phyloP scores from a whole-genome alignment of 495 filamentous ascomycete species.

The Penicillium antarcticum region DNA sequence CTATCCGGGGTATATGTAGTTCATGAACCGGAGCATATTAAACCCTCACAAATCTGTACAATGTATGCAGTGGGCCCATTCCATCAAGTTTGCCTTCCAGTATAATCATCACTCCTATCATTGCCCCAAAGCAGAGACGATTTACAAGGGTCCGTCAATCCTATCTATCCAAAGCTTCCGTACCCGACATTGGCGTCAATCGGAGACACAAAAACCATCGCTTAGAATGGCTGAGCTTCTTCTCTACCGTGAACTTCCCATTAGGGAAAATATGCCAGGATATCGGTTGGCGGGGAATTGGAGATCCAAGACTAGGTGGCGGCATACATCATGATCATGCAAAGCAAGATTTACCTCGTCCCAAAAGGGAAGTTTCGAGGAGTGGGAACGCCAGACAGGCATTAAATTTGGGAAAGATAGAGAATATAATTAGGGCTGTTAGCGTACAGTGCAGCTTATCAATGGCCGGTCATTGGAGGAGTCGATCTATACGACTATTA shows the following conservation, averaged over 20 bases:
- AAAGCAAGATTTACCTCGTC: neutral
- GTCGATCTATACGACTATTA: constrained; percentile 4
- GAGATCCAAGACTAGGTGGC: neutral
- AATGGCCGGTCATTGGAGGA: constrained; percentile 5
- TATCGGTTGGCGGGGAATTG: neutral
- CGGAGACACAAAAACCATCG: no score
- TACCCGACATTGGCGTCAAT: no score
- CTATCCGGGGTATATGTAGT: neutral
- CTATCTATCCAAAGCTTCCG: neutral
- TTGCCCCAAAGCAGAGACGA: constrained; percentile 2
- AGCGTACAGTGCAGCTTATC: constrained; percentile 4
- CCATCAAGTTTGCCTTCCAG: neutral
- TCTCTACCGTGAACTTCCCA: constrained; percentile 12
- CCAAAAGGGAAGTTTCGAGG: constrained; percentile 29
- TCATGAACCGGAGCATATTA: neutral
- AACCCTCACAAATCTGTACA: neutral
- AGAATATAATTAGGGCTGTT: neutral
- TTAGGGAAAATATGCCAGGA: constrained; percentile 1
- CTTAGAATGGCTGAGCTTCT: neutral
- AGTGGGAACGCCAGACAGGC: constrained; percentile 8
- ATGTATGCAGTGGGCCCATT: no score
- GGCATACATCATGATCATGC: constrained; percentile 1
- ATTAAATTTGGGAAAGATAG: constrained; percentile 3
- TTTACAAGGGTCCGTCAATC: neutral
- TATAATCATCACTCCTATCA: neutral